A percentile compares a stretch with the other conserved stretches of the same genome.
phyloP scores from a whole-genome alignment of 805 yeast genomes.

The Lipomyces lipofer region DNA sequence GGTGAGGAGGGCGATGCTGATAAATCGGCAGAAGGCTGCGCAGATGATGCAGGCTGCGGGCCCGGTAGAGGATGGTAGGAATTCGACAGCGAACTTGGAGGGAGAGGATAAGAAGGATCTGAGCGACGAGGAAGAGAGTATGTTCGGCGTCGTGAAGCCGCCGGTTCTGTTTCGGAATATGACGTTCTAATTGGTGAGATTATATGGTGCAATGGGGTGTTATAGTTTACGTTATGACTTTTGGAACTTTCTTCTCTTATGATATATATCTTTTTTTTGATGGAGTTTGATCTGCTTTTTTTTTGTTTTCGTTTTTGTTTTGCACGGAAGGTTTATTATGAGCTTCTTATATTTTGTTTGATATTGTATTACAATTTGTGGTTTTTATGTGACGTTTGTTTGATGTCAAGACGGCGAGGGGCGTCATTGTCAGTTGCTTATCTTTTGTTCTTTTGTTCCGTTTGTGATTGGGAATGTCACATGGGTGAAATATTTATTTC shows the following conservation, averaged over 20 bases:
- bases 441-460: neutral
- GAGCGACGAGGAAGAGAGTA: neutral
- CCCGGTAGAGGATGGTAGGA: neutral
- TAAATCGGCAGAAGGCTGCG: slow-evolving; percentile 15
- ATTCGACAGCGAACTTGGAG: neutral
- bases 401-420: neutral
- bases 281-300: neutral
- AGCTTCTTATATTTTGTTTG: neutral
- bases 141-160: slow-evolving; percentile 3
- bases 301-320: neutral
- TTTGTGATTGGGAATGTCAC: neutral
- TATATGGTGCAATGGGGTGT: neutral
- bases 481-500: neutral
- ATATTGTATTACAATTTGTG: slow-evolving; percentile 1
- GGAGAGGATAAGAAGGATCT: slow-evolving; percentile 3
- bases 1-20: slow-evolving; percentile 45
- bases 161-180: slow-evolving; percentile 19
- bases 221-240: neutral
- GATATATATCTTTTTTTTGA: neutral
- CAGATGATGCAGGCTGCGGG: neutral
- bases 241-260: neutral
- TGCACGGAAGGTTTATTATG: neutral
- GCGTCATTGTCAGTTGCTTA: neutral
- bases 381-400: neutral
- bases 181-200: slow-evolving; percentile 11